Base-by-base conservation (phyloP, 306 rosid genomes). In the Vigna unguiculata region DNA sequence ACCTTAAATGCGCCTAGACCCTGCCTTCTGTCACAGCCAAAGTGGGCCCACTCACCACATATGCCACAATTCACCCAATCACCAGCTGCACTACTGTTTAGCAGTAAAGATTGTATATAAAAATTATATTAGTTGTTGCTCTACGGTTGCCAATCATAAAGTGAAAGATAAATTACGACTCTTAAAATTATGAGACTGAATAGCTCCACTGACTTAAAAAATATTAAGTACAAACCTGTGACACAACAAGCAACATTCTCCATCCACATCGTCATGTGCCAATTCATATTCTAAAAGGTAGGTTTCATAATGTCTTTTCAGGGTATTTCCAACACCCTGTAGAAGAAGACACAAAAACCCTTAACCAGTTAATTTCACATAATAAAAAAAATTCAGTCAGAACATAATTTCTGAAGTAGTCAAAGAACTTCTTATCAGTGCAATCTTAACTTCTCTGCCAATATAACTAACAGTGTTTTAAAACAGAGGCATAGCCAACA, bases 1-100 rank as follows among this genome's bases (percentile, higher is more conserved):
- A 96, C 99, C 99, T 96, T 96, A 84, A 96, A 96, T 32, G 99
- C 99, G 5, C 99, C 99, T 28, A 96, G 93, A 51, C 99, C 99
- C 81, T 96, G 98, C 84, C 99, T 85, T 87, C 99, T 90, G 89
- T 96, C 99, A 49, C 99, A 96, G 68, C 99, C 99, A 36, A 96
- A 96, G 80, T 96, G 99, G 5, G 99, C 99, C 99, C 99, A 96
- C 88, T 96, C 99, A 11, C 99, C 99, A 82, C 99, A 96, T 80
- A 96, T 92, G 66, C 99, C 99, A 57, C 99, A 96, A 83, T 96
- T 96, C 72, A 96, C 99, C 99, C 99, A 96, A 77, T 96, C 99
- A 78, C 99, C 99, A 20, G 98, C 96, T 69, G 99, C 99, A n/a
- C 99, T 96, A 96, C 99, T 96, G 97, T 78, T 81, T 63, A 81